Evolutionary conservation across 2,329 filamentous ascomycete species (phyloP).

Genomic region (Xylariaceae sp.): DNA sequence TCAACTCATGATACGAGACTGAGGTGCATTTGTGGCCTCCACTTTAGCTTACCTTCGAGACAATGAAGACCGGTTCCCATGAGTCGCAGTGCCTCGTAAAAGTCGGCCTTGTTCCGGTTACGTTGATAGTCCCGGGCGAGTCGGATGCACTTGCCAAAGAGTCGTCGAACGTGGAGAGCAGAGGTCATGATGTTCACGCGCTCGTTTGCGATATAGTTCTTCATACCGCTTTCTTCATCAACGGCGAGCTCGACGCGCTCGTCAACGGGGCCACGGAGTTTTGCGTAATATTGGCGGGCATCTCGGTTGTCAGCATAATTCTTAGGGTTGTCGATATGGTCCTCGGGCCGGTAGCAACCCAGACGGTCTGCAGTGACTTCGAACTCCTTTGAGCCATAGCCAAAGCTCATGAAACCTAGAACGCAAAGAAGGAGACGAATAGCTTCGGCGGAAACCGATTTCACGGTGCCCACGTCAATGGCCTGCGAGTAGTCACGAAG

Average conservation of each 20-base stretch:
- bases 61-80: constrained; percentile 88
- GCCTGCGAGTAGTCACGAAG: constrained; percentile 89
- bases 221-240: constrained; percentile 72
- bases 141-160: constrained; percentile 71
- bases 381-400: constrained; percentile 78
- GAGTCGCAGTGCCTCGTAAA: constrained; percentile 81
- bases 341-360: constrained; percentile 76
- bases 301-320: constrained; percentile 87
- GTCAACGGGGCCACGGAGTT: constrained; percentile 77
- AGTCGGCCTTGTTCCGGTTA: constrained; percentile 65
- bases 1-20: neutral
- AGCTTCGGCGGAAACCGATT: constrained; percentile 83
- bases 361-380: constrained; percentile 76
- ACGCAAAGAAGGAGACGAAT: constrained; percentile 87
- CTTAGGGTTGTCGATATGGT: constrained; percentile 76
- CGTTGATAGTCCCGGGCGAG: constrained; percentile 71
- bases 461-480: constrained; percentile 88
- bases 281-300: constrained; percentile 73
- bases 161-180: constrained; percentile 67
- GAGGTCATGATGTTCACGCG: constrained; percentile 74
- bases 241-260: constrained; percentile 74
- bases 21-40: neutral
- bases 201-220: constrained; percentile 94
- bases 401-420: constrained; percentile 84
- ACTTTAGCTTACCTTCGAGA: constrained; percentile 57